phyloP scores from a whole-genome alignment of 2,329 filamentous ascomycete genomes.

The Arthrobotrys sinensis region DNA sequence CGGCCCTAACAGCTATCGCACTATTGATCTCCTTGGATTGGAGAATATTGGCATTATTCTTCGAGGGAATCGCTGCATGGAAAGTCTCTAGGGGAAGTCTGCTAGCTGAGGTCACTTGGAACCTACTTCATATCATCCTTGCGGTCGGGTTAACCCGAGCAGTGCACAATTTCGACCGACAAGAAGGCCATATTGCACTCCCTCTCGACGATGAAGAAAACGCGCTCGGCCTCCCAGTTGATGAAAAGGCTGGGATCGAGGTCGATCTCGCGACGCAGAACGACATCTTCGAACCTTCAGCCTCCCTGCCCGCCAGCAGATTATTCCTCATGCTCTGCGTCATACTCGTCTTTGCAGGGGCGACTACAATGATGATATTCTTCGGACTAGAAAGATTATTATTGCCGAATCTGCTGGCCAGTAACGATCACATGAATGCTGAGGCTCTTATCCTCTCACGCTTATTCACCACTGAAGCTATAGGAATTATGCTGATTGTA shows the following conservation, averaged over 20 bases:
- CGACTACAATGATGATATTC: constrained; percentile 18
- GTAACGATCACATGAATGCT: constrained; percentile 2
- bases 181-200: constrained; percentile 43
- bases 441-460: constrained; percentile 42
- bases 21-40: constrained; percentile 43
- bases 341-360: constrained; percentile 19
- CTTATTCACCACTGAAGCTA: constrained; percentile 40
- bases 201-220: constrained; percentile 41
- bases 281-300: not conserved
- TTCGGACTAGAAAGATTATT: constrained; percentile 35
- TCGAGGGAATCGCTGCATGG: constrained; percentile 41
- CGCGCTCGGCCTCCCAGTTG: not conserved
- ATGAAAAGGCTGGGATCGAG: constrained; percentile 10
- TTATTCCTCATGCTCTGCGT: constrained; percentile 40
- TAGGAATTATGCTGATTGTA: constrained; percentile 27
- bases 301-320: not conserved
- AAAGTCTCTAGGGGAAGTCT: constrained; percentile 29
- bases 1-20: constrained; percentile 11
- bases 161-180: constrained; percentile 29
- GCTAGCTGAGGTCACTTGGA: constrained; percentile 36
- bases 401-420: constrained; percentile 5
- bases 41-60: constrained; percentile 33
- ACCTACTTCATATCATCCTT: constrained; percentile 32
- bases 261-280: not conserved
- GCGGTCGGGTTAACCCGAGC: constrained; percentile 31